A percentile compares a stretch with the other conserved stretches of the same genome.
Conservation (phyloP, 805 yeast species). For the Pichia exigua region DNA sequence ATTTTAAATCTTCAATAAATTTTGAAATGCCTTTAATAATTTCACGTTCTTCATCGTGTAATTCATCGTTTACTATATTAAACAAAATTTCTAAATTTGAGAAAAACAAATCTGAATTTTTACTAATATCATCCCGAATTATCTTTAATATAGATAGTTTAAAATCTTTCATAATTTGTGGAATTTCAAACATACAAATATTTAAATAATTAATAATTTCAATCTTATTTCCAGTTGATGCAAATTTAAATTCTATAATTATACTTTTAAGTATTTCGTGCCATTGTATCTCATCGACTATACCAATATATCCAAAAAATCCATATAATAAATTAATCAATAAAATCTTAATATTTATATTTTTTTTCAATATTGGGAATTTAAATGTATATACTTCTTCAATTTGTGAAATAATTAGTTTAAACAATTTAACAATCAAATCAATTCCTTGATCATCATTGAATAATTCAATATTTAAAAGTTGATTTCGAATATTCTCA, state of each 20-base stretch:
- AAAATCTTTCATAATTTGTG: constrained; percentile 61
- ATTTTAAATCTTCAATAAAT: not conserved
- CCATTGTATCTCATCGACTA: not conserved
- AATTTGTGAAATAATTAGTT: constrained; percentile 49
- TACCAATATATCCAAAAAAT: constrained; percentile 44
- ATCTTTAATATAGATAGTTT: constrained; percentile 62
- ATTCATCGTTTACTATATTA: constrained; percentile 38
- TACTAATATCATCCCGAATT: constrained; percentile 59
- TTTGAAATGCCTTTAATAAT: not conserved
- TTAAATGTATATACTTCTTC: constrained; percentile 40
- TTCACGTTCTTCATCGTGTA: not conserved
- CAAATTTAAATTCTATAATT: not conserved
- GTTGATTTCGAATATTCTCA: constrained; percentile 65
- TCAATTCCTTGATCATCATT: constrained; percentile 29
- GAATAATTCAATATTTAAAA: constrained; percentile 51
- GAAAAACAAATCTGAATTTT: constrained; percentile 59
- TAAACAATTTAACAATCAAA: constrained; percentile 35
- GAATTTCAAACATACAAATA: constrained; percentile 75
- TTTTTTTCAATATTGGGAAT: not conserved
- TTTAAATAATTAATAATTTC: constrained; percentile 59
- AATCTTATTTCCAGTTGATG: not conserved
- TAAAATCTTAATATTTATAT: not conserved
- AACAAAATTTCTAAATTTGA: constrained; percentile 70
- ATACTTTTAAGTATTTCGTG: not conserved
- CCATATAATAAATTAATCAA: constrained; percentile 51